A percentile compares a stretch with the other conserved stretches of the same genome.
phyloP scores from a whole-genome alignment of 2,329 filamentous ascomycete species.

The Paecilomyces formosus region DNA sequence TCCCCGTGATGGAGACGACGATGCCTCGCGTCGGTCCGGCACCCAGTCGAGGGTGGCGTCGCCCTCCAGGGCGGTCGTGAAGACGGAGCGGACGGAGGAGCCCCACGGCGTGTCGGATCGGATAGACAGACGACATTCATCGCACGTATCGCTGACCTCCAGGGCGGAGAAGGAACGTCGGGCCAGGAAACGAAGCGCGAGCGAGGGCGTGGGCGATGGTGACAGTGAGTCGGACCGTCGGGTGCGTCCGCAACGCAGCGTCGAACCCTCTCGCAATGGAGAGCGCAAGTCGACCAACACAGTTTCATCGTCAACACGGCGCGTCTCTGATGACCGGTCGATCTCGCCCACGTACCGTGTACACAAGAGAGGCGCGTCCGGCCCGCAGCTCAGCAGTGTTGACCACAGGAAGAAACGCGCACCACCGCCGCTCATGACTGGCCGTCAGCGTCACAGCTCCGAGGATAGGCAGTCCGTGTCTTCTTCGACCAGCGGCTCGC shows the following conservation, averaged over 20 bases:
- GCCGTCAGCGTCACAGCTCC: conserved; percentile 35
- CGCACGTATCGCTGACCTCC: conserved; percentile 10
- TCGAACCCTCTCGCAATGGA: conserved; percentile 11
- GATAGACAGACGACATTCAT: conserved; percentile 7
- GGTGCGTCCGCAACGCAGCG: conserved; percentile 9
- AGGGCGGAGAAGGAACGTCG: conserved; percentile 13
- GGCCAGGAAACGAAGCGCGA: conserved; percentile 30
- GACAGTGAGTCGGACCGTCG: conserved; percentile 14
- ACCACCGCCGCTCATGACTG: conserved; percentile 34
- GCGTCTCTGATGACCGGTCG: conserved; percentile 25
- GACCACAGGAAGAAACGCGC: conserved; percentile 28
- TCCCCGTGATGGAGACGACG: conserved; percentile 13
- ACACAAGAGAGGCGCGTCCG: conserved; percentile 30
- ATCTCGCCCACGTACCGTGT: conserved; percentile 26
- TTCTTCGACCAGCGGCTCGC: conserved; percentile 38
- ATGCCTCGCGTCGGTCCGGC: conserved; percentile 15
- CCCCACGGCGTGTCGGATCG: conserved; percentile 15
- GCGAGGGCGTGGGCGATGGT: conserved; percentile 26
- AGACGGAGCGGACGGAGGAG: conserved; percentile 29
- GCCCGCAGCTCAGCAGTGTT: conserved; percentile 18
- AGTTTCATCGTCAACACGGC: conserved; percentile 17
- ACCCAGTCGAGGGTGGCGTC: conserved; percentile 19
- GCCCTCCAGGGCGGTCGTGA: conserved; percentile 23
- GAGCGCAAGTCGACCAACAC: conserved; percentile 21
- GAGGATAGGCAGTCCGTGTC: conserved; percentile 39